These are phyloP conservation scores for Globisporangium rhizosaccharum DNA, from an alignment of 352 stramenopile species.

Conservation along the genomic window DNA sequence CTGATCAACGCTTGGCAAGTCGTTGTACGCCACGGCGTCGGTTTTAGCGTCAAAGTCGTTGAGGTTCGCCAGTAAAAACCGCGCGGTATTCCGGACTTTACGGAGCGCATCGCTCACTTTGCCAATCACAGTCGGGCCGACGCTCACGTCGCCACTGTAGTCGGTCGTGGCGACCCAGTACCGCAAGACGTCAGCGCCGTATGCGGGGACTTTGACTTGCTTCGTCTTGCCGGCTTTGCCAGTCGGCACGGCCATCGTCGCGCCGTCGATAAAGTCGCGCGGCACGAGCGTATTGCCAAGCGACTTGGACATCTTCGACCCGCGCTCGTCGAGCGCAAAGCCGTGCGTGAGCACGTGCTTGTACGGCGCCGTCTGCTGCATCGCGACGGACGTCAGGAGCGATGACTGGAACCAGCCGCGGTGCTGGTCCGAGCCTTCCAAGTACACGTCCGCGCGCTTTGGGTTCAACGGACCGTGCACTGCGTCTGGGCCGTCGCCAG, in stretches of 20 bases:
- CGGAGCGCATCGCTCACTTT: slow-evolving; percentile 78
- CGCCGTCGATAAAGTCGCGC: slow-evolving; percentile 93
- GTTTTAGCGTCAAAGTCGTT: slow-evolving; percentile 88
- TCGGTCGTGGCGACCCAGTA: slow-evolving; percentile 97
- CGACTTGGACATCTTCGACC: slow-evolving; percentile 99
- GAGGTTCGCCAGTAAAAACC: slow-evolving; percentile 96
- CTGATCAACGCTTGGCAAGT: slow-evolving; percentile 91
- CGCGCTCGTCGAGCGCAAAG: slow-evolving; percentile 98
- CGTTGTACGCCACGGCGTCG: slow-evolving; percentile 80
- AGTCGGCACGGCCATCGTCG: slow-evolving; percentile 55
- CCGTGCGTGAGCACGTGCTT: slow-evolving; percentile 98
- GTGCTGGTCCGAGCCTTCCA: slow-evolving; percentile 97
- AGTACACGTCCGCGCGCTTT: slow-evolving; percentile 94
- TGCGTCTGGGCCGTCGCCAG: slow-evolving; percentile 31
- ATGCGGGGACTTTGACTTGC: slow-evolving; percentile 77
- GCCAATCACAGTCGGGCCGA: slow-evolving; percentile 90
- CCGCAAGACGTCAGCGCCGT: slow-evolving; percentile 95
- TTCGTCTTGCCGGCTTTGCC: slow-evolving; percentile 68
- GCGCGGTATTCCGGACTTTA: slow-evolving; percentile 94
- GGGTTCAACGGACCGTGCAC: not conserved
- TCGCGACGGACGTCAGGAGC: slow-evolving; percentile 90
- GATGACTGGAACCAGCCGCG: slow-evolving; percentile 99
- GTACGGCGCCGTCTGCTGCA: slow-evolving; percentile 87
- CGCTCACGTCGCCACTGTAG: slow-evolving; percentile 94
- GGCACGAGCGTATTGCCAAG: slow-evolving; percentile 96